Conservation (phyloP, 2,329 filamentous ascomycete genomes). For the Fusarium austroafricanum region DNA sequence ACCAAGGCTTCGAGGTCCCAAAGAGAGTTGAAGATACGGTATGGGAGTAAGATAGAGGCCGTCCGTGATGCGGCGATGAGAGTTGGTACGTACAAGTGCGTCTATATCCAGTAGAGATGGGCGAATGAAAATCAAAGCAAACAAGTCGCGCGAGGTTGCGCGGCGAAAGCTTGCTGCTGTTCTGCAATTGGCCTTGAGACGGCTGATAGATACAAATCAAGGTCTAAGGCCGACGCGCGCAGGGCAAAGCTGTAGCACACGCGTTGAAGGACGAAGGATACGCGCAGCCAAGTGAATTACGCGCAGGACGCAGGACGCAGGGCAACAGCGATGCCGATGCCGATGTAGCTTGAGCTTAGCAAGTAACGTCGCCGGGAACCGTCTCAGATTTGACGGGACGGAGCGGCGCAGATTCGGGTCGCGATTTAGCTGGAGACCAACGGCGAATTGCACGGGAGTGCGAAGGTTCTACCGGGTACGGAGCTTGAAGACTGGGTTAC, state of each 20-base stretch:
- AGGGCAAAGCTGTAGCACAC: slow-evolving; percentile 31
- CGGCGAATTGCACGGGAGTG: slow-evolving; percentile 33
- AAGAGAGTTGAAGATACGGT: not conserved
- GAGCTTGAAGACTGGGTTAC: slow-evolving; percentile 42
- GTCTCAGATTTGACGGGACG: slow-evolving; percentile 40
- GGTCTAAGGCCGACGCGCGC: slow-evolving; percentile 34
- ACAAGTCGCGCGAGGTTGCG: slow-evolving; percentile 38
- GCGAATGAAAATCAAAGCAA: slow-evolving; percentile 28
- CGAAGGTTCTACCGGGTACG: slow-evolving; percentile 34
- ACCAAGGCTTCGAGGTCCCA: slow-evolving; percentile 32
- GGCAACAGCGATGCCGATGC: slow-evolving; percentile 8
- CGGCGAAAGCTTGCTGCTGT: slow-evolving; percentile 26
- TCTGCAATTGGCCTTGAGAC: slow-evolving; percentile 23
- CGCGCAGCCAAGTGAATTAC: slow-evolving; percentile 37
- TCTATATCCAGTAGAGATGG: slow-evolving; percentile 27
- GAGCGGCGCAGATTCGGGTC: slow-evolving; percentile 42
- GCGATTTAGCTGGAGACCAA: slow-evolving; percentile 26
- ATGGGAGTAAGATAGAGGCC: slow-evolving; percentile 4
- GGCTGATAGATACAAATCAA: slow-evolving; percentile 33
- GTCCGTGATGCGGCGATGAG: slow-evolving; percentile 23
- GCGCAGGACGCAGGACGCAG: slow-evolving; percentile 32
- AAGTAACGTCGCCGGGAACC: slow-evolving; percentile 32
- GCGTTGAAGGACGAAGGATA: slow-evolving; percentile 35
- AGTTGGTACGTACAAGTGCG: slow-evolving; percentile 29
- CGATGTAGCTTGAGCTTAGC: not conserved